A percentile compares a stretch with the other conserved stretches of the same genome.
Conservation (phyloP, 805 yeast genomes). For the Barnettozyma populi region DNA sequence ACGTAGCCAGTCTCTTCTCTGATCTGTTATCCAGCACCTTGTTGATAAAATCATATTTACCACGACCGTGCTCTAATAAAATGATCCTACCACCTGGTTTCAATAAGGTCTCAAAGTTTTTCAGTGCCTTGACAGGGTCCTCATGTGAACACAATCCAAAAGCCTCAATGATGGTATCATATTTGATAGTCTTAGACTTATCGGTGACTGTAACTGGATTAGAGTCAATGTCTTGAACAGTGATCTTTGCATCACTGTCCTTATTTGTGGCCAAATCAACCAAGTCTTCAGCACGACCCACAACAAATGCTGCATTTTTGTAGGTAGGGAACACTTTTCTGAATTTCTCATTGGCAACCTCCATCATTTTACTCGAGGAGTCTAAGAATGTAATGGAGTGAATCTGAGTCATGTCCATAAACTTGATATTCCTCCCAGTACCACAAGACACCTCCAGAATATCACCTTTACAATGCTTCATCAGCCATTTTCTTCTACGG, state of each 20-base stretch:
- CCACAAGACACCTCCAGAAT: constrained; percentile 94
- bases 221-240: constrained; percentile 23
- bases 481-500: constrained; percentile 68
- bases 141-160: constrained; percentile 96
- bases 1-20: constrained; percentile 72
- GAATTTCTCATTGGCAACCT: constrained; percentile 70
- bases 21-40: constrained; percentile 77
- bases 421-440: constrained; percentile 88
- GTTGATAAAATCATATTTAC: constrained; percentile 73
- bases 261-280: constrained; percentile 43
- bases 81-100: constrained; percentile 89
- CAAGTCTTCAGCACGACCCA: constrained; percentile 84
- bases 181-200: constrained; percentile 42
- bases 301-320: constrained; percentile 76
- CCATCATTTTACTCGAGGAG: constrained; percentile 82
- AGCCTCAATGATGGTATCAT: constrained; percentile 90
- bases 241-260: constrained; percentile 15
- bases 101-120: constrained; percentile 64
- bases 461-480: constrained; percentile 78
- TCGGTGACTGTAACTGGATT: constrained; percentile 21
- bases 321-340: constrained; percentile 59
- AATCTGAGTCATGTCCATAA: constrained; percentile 53
- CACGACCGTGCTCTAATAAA: constrained; percentile 88
- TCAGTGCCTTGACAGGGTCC: constrained; percentile 79
- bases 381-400: constrained; percentile 81